Evolutionary conservation across 2,329 filamentous ascomycete species (phyloP), one percentile per base, ranked within the genome.

Genomic region (Pseudocercospora eumusae): DNA sequence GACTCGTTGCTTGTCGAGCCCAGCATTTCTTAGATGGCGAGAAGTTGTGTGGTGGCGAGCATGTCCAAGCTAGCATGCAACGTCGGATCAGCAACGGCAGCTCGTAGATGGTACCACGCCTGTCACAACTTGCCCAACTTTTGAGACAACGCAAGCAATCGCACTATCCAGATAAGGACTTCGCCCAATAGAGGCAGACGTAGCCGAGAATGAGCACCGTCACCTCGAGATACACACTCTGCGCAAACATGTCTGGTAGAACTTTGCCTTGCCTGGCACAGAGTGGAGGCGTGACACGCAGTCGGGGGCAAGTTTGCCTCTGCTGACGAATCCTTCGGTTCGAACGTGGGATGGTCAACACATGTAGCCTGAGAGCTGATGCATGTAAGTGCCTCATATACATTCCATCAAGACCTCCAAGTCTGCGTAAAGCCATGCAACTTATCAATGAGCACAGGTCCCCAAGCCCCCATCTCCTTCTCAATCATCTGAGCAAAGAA

Each of bases 371-470:
- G 13, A n/a, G 13, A 36, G 33, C 15, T 11, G 33, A 9, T 36
- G 33, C 13, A n/a, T 36, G 2, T 36, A 4, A n/a, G 3, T 36
- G 5, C 13, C 33, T 36, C 13, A 4, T 36, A 15, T 36, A 13
- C 33, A 5, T n/a, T 36, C 18, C 4, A 28, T 64, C 42, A 66
- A n/a, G n/a, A 57, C 54, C 59, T 68, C 81, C 93, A 93, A 57
- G 91, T 90, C 80, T 99, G 95, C 64, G 96, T 91, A 79, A 96
- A 87, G 70, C 93, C 92, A 79, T 99, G 95, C 69, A 98, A 81
- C 70, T 92, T 88, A 80, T 99, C 95, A 80, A 99, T 97, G 42
- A 98, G 89, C 3, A 96, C 91, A 0, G 93, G 92, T 69, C 96
- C 93, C 71, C 96, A 88, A 52, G 92, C 92, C 75, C 91, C 93